Base-by-base conservation (phyloP, 2,329 filamentous ascomycete species). In the Microdochium bolleyi region DNA sequence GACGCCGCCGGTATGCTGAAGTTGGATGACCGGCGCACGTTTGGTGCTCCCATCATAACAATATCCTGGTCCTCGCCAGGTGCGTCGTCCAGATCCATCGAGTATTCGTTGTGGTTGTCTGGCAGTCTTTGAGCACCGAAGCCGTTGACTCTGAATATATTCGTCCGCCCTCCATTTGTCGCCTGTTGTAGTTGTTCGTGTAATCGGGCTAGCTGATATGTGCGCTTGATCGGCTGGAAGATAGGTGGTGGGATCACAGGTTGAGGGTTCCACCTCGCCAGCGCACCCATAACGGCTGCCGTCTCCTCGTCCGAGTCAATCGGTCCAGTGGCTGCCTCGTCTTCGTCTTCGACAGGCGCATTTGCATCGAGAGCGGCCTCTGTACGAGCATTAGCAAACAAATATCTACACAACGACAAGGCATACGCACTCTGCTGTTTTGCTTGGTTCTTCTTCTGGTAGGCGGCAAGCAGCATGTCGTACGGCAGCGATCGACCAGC, bases 381-480 rank as follows among this genome's bases (percentile, higher is more conserved):
- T 94, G 67, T 62, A 66, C 53, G 52, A 53, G 54, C 58, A 58
- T 60, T 60, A 62, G 60, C 59, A 48, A 30, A 49, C 16, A 55
- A 19, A 13, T 13, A 8, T 46, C 14, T 38, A n/a, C 16, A 19
- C 7, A 38, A 38, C 4, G 19, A 19, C 5, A 46, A 21, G 2
- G 16, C 24, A 48, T 21, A 79, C 86, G 72, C 77, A 92, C 89
- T 95, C 70, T 97, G 94, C 73, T 96, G 89, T 65, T 96, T 95
- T 22, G 94, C 94, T 69, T 97, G 94, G 63, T 99, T 99, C 77
- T 96, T 97, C 79, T 97, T 96, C 69, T 94, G 89, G 64, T 94
- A 94, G 8, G 87, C 86, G 14, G 88, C 85, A 37, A 96, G 78
- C 38, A 96, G 75, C 86, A 95, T 94, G 68, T 96, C 91, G 64